A percentile compares a stretch with the other conserved stretches of the same genome.
These are phyloP conservation scores for Scleromitrula shiraiana DNA, from an alignment of 2,329 filamentous ascomycete genomes.

Conservation along the genomic window DNA sequence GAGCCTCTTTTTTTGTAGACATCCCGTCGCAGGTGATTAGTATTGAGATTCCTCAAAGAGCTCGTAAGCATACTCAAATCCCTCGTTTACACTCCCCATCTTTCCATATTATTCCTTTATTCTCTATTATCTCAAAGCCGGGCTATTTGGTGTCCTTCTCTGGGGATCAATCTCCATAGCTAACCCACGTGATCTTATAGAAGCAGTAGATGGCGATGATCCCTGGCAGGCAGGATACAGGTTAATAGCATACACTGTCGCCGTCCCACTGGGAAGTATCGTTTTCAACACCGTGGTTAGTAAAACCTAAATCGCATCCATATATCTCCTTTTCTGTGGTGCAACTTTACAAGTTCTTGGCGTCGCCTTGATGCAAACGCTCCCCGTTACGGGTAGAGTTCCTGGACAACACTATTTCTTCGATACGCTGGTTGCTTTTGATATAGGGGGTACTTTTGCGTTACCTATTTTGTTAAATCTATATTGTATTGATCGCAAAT, in stretches of 20 bases:
- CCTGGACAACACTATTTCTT: conserved; percentile 36
- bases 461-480: conserved; percentile 45
- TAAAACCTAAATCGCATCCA: neutral
- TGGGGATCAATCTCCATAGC: no score
- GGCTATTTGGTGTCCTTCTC: no score
- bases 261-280: neutral
- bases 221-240: conserved; percentile 3
- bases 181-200: no score
- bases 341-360: conserved; percentile 10
- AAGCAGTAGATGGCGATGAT: conserved; percentile 12
- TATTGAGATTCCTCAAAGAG: conserved; percentile 12
- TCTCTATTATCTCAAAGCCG: no score
- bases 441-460: conserved; percentile 30
- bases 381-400: conserved; percentile 2
- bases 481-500: conserved; percentile 30
- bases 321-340: neutral
- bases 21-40: conserved; percentile 13
- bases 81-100: no score
- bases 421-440: conserved; percentile 47
- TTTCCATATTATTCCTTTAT: no score
- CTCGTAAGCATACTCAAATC: no score
- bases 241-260: neutral
- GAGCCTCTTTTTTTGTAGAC: conserved; percentile 11
- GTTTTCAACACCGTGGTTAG: neutral
- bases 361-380: conserved; percentile 3